Evolutionary conservation across 805 yeast species (phyloP).

Genomic region (Ascoidea tarda): DNA sequence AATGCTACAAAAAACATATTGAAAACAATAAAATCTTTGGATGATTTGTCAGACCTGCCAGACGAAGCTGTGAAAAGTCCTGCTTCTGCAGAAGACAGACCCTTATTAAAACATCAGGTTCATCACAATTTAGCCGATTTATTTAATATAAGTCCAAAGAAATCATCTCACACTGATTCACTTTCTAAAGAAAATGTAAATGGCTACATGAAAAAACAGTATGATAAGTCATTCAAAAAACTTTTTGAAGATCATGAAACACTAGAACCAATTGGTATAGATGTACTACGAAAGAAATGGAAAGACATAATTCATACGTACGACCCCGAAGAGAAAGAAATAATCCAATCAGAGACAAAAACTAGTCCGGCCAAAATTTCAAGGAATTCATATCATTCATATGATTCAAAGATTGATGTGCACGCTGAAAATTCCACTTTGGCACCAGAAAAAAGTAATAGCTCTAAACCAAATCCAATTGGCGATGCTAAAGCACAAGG

Average conservation of each 20-base stretch:
- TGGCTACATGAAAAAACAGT: neutral
- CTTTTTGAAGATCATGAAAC: neutral
- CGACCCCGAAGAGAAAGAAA: neutral
- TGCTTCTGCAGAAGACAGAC: neutral
- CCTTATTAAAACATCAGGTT: neutral
- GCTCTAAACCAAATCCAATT: no score
- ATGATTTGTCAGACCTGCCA: neutral
- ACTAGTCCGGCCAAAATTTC: neutral
- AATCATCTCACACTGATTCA: neutral
- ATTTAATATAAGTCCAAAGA: neutral
- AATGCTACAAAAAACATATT: neutral
- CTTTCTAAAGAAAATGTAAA: neutral
- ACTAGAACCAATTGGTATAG: neutral
- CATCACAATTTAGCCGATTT: neutral
- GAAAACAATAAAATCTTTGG: neutral
- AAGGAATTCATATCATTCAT: no score
- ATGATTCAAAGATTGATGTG: no score
- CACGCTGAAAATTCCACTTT: no score
- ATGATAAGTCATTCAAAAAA: neutral
- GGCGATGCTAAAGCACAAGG: no score
- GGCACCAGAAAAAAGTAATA: no score
- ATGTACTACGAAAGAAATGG: neutral
- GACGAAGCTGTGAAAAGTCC: neutral
- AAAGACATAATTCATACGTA: no score
- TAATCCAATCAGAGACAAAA: neutral